Evolutionary conservation across 768 basidiomycete genomes (phyloP).

Genomic region (Macrolepiota albuminosa): DNA sequence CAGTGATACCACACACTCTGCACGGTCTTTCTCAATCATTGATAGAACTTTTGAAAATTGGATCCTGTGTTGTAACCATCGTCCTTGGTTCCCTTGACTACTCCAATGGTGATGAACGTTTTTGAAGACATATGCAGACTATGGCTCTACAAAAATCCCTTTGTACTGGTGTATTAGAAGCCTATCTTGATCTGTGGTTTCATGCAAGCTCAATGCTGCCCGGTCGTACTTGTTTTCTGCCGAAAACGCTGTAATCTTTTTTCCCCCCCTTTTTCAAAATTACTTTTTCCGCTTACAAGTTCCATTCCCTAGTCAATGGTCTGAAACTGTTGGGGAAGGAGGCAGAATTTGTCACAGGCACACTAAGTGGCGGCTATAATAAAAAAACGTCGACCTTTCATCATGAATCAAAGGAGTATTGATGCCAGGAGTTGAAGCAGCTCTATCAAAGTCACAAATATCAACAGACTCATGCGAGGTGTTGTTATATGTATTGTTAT

Average conservation of each 20-base stretch:
- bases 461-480: too few relatives aligned
- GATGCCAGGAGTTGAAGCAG: too few relatives aligned
- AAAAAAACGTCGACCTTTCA: not conserved
- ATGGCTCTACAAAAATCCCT: not conserved
- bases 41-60: not conserved
- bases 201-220: too few relatives aligned
- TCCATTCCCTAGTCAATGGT: not conserved
- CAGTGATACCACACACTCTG: not conserved
- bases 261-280: not conserved
- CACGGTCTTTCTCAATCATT: not conserved
- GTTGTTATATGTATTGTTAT: too few relatives aligned
- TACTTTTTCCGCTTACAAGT: not conserved
- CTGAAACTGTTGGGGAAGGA: not conserved
- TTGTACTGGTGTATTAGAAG: not conserved
- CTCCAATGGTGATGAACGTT: not conserved
- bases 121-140: not conserved
- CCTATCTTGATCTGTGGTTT: not conserved
- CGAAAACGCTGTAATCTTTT: too few relatives aligned
- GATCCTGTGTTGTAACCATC: not conserved
- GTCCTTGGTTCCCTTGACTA: not conserved
- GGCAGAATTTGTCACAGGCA: not conserved
- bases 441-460: too few relatives aligned
- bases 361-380: not conserved
- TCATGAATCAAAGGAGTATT: not conserved
- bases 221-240: too few relatives aligned